phyloP scores from a whole-genome alignment of 1,284 basidiomycete genomes.

The Austroboletus rostrupii region DNA sequence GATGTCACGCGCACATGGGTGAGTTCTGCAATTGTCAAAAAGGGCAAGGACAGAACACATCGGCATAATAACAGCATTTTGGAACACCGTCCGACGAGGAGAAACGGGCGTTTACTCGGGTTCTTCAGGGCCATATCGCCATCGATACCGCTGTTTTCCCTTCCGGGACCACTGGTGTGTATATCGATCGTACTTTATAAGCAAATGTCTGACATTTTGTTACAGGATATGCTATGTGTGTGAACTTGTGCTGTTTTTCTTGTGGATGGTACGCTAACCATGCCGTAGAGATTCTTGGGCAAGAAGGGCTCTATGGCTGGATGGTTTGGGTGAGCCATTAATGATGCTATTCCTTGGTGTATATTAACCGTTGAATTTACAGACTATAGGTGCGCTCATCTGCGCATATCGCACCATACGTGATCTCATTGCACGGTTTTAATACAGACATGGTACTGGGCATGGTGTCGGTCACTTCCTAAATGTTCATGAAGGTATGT shows the following conservation, averaged over 20 bases:
- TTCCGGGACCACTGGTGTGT: conserved; percentile 75
- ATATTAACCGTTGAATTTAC: conserved; percentile 1
- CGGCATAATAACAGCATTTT: conserved; percentile 65
- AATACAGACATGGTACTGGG: conserved; percentile 77
- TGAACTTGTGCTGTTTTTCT: neutral
- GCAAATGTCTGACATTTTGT: neutral
- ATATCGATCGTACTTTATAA: neutral
- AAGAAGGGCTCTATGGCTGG: conserved; percentile 82
- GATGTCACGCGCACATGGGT: conserved; percentile 91
- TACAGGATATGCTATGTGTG: conserved; percentile 57
- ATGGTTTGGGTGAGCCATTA: conserved; percentile 69
- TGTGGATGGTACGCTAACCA: conserved; percentile 7
- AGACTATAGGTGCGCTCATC: conserved; percentile 42
- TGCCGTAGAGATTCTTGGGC: conserved; percentile 76
- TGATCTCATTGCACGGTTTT: neutral
- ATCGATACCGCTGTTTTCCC: conserved; percentile 88
- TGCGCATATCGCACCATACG: neutral
- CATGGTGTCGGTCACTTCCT: conserved; percentile 92
- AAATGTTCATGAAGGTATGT: conserved; percentile 83
- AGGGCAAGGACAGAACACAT: neutral
- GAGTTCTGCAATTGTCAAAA: conserved; percentile 17
- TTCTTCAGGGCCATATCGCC: conserved; percentile 93
- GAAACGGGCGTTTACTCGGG: conserved; percentile 87
- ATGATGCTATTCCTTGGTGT: neutral
- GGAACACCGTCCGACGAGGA: conserved; percentile 81